Evolutionary conservation across 179 eudicot genomes (phyloP).

Genomic region (Silene coronaria): DNA sequence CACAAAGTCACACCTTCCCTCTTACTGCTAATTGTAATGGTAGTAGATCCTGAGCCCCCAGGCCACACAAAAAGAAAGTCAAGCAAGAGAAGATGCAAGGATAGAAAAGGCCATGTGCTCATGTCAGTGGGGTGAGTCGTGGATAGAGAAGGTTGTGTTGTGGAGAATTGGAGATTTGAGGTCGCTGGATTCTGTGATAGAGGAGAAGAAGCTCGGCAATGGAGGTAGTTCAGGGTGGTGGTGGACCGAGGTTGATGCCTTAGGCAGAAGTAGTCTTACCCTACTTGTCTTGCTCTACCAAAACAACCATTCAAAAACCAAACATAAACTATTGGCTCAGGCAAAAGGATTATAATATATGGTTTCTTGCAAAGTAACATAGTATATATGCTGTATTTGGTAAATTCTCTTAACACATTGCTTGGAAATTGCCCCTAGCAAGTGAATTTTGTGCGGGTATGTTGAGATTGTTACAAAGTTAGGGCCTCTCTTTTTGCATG

Average conservation of each 20-base stretch:
- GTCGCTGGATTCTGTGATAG: background rate
- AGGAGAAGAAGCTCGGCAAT: background rate
- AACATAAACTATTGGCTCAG: background rate
- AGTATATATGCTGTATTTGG: background rate
- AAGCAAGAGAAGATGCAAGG: background rate
- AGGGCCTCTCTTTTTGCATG: background rate
- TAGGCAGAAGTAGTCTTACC: background rate
- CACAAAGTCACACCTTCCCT: too few relatives aligned
- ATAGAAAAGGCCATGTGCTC: background rate
- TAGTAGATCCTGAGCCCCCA: too few relatives aligned
- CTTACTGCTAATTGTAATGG: too few relatives aligned
- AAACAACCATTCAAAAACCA: background rate
- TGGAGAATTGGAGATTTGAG: background rate
- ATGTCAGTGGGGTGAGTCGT: background rate
- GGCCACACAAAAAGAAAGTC: too few relatives aligned
- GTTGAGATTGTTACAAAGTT: background rate
- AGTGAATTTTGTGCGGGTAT: background rate
- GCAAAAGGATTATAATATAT: background rate
- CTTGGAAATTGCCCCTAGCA: slow-evolving; percentile 10
- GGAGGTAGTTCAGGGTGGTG: background rate
- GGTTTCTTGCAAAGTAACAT: background rate
- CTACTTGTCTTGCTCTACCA: background rate
- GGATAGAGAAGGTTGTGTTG: background rate
- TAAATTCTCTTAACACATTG: background rate
- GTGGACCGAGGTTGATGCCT: background rate